Conservation (phyloP, 2,329 filamentous ascomycete genomes). For the Arthrobotrys entomopaga region DNA sequence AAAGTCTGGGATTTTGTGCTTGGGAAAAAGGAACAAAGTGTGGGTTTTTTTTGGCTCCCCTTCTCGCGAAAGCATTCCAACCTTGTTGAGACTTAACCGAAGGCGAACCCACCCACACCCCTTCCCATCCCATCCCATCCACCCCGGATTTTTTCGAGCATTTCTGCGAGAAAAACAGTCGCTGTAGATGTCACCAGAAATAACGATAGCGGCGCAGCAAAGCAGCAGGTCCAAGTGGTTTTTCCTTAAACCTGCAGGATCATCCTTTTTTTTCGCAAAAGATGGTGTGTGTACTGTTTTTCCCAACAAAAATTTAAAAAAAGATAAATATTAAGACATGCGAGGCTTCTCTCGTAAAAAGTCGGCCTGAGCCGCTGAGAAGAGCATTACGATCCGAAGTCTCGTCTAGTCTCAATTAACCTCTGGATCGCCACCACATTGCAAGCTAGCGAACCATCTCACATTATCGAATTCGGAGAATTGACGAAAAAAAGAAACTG, state of each 20-base stretch:
- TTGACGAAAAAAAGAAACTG: neutral
- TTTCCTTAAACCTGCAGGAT: neutral
- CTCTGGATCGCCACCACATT: neutral
- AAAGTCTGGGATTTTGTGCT: constrained; percentile 7
- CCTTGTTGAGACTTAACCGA: constrained; percentile 44
- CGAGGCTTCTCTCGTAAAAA: constrained; percentile 1
- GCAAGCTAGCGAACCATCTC: neutral
- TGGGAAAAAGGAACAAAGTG: neutral
- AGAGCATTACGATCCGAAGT: constrained; percentile 2
- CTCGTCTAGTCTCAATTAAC: too few relatives aligned
- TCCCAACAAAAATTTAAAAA: constrained; percentile 12
- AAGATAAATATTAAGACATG: neutral
- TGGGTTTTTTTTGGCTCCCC: too few relatives aligned
- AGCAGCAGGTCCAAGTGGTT: neutral
- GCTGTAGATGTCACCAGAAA: constrained; percentile 4
- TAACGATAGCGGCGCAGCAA: constrained; percentile 28
- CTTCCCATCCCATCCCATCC: too few relatives aligned
- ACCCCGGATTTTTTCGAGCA: constrained; percentile 29
- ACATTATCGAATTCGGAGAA: neutral
- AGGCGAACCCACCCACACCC: constrained; percentile 18
- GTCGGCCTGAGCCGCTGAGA: neutral
- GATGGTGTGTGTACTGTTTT: neutral
- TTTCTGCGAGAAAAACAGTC: constrained; percentile 9
- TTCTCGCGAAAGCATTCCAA: constrained; percentile 47
- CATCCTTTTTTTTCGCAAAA: constrained; percentile 3